Percentiles rank a stretch among this genome's conserved stretches.
Conservation (phyloP, 2,329 filamentous ascomycete genomes). For the Colletotrichum sp. region DNA sequence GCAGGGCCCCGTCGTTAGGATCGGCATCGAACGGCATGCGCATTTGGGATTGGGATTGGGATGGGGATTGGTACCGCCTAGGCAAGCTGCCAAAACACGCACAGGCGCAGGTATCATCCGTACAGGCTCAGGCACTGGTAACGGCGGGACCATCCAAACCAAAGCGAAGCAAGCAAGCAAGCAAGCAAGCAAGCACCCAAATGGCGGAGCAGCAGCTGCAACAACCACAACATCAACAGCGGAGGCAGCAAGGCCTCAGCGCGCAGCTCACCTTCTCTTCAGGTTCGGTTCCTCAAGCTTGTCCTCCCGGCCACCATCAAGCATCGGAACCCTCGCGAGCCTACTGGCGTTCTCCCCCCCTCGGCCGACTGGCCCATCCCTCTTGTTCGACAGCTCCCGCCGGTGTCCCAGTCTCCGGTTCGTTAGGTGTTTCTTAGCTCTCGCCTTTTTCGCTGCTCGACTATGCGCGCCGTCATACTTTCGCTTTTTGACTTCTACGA, state of each 20-base stretch:
- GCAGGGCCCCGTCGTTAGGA: conserved; percentile 15
- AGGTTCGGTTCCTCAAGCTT: neutral
- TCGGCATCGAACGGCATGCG: conserved; percentile 17
- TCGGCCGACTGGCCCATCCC: conserved; percentile 1
- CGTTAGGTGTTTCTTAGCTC: neutral
- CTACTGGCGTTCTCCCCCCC: neutral
- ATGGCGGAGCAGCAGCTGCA: neutral
- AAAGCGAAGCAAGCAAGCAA: neutral
- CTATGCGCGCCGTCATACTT: conserved; percentile 19
- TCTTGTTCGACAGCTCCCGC: neutral
- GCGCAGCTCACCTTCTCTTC: neutral
- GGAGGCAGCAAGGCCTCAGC: neutral
- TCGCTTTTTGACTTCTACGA: conserved; percentile 17
- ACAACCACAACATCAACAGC: neutral
- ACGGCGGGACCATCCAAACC: neutral
- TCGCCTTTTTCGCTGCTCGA: conserved; percentile 4
- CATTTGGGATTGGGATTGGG: neutral
- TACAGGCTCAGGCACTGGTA: neutral
- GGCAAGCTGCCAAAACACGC: conserved; percentile 10
- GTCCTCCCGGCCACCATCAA: conserved; percentile 8
- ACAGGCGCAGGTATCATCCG: conserved; percentile 9
- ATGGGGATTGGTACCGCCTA: neutral
- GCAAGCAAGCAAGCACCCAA: neutral
- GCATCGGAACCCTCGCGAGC: conserved; percentile 8
- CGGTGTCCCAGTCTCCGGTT: conserved; percentile 9